phyloP scores from a whole-genome alignment of 768 basidiomycete genomes.

The Russula lepida region DNA sequence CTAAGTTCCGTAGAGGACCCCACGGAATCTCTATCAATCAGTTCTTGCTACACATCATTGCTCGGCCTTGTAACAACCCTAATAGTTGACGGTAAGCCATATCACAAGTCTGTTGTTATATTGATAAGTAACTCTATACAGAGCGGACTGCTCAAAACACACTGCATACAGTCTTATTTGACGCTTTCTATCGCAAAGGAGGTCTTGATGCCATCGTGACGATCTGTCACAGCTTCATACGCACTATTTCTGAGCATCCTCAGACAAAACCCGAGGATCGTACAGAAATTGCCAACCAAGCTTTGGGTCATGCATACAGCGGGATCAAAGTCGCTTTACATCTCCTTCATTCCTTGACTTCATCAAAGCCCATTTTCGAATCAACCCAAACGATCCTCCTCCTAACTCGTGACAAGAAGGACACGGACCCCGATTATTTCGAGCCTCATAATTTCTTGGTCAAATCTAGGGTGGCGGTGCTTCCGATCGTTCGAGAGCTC shows the following conservation, averaged over 20 bases:
- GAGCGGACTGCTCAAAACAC: conserved; percentile 69
- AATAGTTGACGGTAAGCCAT: conserved; percentile 48
- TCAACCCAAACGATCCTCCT: conserved; percentile 73
- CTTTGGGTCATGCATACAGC: conserved; percentile 67
- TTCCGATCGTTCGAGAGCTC: conserved; percentile 58
- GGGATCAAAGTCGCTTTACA: conserved; percentile 77
- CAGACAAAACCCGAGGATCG: conserved; percentile 48
- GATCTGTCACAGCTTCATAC: conserved; percentile 46
- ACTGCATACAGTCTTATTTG: conserved; percentile 75
- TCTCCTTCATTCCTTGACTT: conserved; percentile 66
- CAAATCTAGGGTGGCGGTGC: conserved; percentile 56
- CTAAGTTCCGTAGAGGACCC: conserved; percentile 2
- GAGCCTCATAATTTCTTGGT: conserved; percentile 85
- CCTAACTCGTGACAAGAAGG: conserved; percentile 67
- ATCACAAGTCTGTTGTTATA: not conserved
- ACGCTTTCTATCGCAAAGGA: conserved; percentile 59
- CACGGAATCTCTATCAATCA: conserved; percentile 37
- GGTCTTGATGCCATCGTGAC: conserved; percentile 63
- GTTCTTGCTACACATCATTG: conserved; percentile 48
- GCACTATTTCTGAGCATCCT: conserved; percentile 48
- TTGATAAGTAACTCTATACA: conserved; percentile 27
- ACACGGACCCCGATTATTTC: conserved; percentile 71
- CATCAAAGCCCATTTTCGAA: conserved; percentile 75
- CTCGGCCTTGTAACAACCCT: conserved; percentile 43
- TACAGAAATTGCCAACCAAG: conserved; percentile 47